phyloP scores from a whole-genome alignment of 768 basidiomycete genomes.

The Boletus rubroflammeus region DNA sequence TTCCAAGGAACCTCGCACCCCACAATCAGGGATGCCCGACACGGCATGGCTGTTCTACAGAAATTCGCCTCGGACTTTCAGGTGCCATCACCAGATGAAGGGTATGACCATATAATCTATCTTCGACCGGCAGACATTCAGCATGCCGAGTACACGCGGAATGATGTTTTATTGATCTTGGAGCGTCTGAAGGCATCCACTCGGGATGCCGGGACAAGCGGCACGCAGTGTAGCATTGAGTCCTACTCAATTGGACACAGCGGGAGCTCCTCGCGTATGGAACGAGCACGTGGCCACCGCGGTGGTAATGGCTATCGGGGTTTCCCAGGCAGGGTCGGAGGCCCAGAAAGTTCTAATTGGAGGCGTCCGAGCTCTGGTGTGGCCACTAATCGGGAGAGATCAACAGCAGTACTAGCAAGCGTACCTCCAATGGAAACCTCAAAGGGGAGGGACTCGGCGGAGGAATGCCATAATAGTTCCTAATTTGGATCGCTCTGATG shows the following conservation, averaged over 20 bases:
- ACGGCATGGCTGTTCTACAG: slow-evolving; percentile 58
- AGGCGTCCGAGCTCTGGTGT: slow-evolving; percentile 12
- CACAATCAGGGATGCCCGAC: slow-evolving; percentile 62
- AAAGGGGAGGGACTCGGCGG: slow-evolving; percentile 22
- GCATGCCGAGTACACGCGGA: slow-evolving; percentile 45
- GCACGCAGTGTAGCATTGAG: slow-evolving; percentile 3
- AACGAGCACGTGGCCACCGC: slow-evolving; percentile 21
- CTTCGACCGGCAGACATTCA: slow-evolving; percentile 37
- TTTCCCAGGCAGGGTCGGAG: slow-evolving; percentile 15
- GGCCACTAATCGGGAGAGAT: slow-evolving; percentile 13
- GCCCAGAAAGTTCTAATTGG: slow-evolving; percentile 15
- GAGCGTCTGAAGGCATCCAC: slow-evolving; percentile 39
- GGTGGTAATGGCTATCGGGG: slow-evolving; percentile 17
- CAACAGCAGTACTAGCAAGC: slow-evolving; percentile 5
- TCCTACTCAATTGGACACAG: slow-evolving; percentile 6
- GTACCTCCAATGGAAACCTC: slow-evolving; percentile 22
- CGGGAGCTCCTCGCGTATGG: slow-evolving; percentile 8
- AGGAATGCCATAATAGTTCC: slow-evolving; percentile 22
- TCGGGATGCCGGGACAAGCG: slow-evolving; percentile 12
- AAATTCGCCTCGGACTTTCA: slow-evolving; percentile 62
- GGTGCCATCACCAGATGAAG: slow-evolving; percentile 55
- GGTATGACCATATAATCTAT: slow-evolving; percentile 55
- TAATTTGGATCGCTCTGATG: slow-evolving; percentile 16
- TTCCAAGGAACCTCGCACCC: slow-evolving; percentile 66
- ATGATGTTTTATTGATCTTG: slow-evolving; percentile 52